Evolutionary conservation across 805 yeast genomes (phyloP).

Genomic region (Komagataella kurtzmanii): DNA sequence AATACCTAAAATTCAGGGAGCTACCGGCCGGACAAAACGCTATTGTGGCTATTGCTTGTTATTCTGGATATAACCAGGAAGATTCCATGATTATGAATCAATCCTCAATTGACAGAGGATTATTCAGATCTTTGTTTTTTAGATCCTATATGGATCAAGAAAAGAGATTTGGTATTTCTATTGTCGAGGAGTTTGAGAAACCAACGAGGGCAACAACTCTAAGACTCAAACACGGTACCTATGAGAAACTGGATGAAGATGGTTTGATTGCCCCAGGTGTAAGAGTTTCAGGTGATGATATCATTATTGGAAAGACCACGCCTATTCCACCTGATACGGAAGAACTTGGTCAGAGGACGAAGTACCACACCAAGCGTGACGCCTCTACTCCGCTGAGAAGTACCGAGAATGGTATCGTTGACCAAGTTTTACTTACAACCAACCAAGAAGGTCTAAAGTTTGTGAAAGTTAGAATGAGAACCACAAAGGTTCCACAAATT

Average conservation of each 20-base stretch:
- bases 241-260: slow-evolving; percentile 96
- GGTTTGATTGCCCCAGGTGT: slow-evolving; percentile 98
- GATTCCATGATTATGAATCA: slow-evolving; percentile 99
- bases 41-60: slow-evolving; percentile 94
- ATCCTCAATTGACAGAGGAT: slow-evolving; percentile 91
- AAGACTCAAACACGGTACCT: slow-evolving; percentile 94
- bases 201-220: slow-evolving; percentile 92
- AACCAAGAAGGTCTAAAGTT: slow-evolving; percentile 97
- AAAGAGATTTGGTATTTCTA: slow-evolving; percentile 96
- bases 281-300: slow-evolving; percentile 97
- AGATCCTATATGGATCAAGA: slow-evolving; percentile 98
- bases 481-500: slow-evolving; percentile 96
- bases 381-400: slow-evolving; percentile 95
- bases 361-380: slow-evolving; percentile 96
- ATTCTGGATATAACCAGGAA: slow-evolving; percentile 98
- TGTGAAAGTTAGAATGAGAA: slow-evolving; percentile 97
- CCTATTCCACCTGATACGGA: slow-evolving; percentile 99
- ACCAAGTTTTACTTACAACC: slow-evolving; percentile 91
- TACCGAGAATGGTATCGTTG: slow-evolving; percentile 97
- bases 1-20: slow-evolving; percentile 91
- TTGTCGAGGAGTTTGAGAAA: slow-evolving; percentile 94
- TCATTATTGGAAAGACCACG: slow-evolving; percentile 95
- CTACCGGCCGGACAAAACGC: slow-evolving; percentile 99
- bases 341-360: slow-evolving; percentile 96
- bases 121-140: slow-evolving; percentile 90